phyloP scores from a whole-genome alignment of 2,329 filamentous ascomycete species.

The Neoarthrinium moseri region DNA sequence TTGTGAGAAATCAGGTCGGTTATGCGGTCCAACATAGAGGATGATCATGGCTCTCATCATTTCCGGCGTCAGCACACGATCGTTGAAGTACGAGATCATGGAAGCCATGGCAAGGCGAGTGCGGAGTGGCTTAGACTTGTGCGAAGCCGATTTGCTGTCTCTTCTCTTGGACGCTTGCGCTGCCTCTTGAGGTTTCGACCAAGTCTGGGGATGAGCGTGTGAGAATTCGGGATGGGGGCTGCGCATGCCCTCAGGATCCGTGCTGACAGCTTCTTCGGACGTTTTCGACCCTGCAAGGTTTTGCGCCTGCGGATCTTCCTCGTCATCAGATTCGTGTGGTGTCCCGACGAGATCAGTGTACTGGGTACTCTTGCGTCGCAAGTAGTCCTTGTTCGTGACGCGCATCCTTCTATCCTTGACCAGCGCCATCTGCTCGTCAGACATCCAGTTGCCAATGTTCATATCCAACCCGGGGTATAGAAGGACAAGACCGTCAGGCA shows the following conservation, averaged over 20 bases:
- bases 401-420: slow-evolving; percentile 81
- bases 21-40: slow-evolving; percentile 90
- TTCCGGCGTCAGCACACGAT: slow-evolving; percentile 89
- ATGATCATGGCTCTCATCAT: slow-evolving; percentile 99
- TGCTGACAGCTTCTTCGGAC: slow-evolving; percentile 11
- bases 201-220: slow-evolving; percentile 42
- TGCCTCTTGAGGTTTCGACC: slow-evolving; percentile 23
- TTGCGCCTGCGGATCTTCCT: slow-evolving; percentile 48
- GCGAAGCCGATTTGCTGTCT: slow-evolving; percentile 34
- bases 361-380: slow-evolving; percentile 83
- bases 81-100: slow-evolving; percentile 98
- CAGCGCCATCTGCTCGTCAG: slow-evolving; percentile 92
- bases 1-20: slow-evolving; percentile 86
- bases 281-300: slow-evolving; percentile 18
- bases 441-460: slow-evolving; percentile 99
- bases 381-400: slow-evolving; percentile 73
- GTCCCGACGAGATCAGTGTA: slow-evolving; percentile 84
- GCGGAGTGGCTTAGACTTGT: slow-evolving; percentile 60
- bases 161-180: slow-evolving; percentile 16
- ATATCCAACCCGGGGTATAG: slow-evolving; percentile 92
- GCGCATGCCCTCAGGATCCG: slow-evolving; percentile 17
- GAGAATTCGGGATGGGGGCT: slow-evolving; percentile 50
- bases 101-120: slow-evolving; percentile 91
- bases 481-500: slow-evolving; percentile 77
- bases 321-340: slow-evolving; percentile 77